Conservation (phyloP, 192 early-diverging fungal genomes). For the Rhizophagus clarus region DNA sequence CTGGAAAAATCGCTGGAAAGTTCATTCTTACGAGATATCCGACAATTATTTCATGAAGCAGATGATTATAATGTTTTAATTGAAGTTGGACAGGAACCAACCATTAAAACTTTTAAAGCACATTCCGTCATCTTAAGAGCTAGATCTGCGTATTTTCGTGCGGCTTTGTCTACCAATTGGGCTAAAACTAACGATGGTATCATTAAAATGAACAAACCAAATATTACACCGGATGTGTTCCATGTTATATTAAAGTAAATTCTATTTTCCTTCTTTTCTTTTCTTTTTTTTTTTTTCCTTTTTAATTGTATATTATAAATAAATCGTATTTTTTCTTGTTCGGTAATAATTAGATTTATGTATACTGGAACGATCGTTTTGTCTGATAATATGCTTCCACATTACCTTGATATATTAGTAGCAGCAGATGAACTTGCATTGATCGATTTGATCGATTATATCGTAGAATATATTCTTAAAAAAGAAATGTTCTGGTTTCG, state of each 20-base stretch:
- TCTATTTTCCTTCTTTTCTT: background rate
- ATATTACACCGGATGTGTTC: constrained; percentile 12
- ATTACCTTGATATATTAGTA: background rate
- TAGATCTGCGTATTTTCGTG: constrained; percentile 7
- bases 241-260: constrained; percentile 7
- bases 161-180: constrained; percentile 11
- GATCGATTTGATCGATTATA: constrained; percentile 3
- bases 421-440: constrained; percentile 13
- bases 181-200: background rate
- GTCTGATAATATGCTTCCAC: background rate
- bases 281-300: background rate
- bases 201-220: background rate
- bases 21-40: background rate
- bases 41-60: background rate
- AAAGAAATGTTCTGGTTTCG: constrained; percentile 21
- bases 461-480: background rate
- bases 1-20: background rate
- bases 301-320: background rate
- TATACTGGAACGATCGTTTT: constrained; percentile 7
- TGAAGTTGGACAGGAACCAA: constrained; percentile 11
- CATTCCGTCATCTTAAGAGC: constrained; percentile 15
- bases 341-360: constrained; percentile 1
- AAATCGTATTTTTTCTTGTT: background rate
- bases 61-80: constrained; percentile 9
- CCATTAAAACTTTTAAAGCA: constrained; percentile 16